A percentile compares a stretch with the other conserved stretches of the same genome.
Evolutionary conservation across 345 rosid species (phyloP).

Genomic region (Balakata baccata): DNA sequence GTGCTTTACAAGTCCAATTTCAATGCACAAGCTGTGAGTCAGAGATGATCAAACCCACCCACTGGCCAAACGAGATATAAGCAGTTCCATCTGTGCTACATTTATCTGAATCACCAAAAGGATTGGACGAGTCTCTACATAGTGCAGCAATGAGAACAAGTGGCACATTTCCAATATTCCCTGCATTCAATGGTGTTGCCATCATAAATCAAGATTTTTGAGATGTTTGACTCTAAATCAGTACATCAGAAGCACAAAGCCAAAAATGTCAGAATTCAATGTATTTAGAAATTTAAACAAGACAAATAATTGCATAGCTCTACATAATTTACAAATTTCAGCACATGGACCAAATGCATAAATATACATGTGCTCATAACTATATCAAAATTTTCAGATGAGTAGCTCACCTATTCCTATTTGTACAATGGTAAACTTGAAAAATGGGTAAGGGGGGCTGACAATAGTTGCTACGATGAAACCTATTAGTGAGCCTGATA

Average conservation of each 20-base stretch:
- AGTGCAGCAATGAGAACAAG: conserved; percentile 91
- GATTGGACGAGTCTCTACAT: conserved; percentile 77
- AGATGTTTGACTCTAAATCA: background rate
- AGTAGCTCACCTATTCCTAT: conserved; percentile 73
- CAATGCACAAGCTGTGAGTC: background rate
- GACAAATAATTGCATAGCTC: background rate
- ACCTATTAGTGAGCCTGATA: conserved; percentile 82
- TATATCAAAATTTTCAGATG: background rate
- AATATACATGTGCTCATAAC: no score
- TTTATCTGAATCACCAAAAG: conserved; percentile 77
- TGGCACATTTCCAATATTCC: conserved; percentile 97
- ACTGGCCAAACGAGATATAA: conserved; percentile 97
- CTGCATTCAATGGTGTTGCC: conserved; percentile 39
- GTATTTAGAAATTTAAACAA: background rate
- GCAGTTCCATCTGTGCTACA: conserved; percentile 91
- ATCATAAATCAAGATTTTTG: background rate
- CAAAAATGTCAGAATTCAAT: background rate
- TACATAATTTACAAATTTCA: no score
- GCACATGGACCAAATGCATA: no score
- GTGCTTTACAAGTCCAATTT: background rate
- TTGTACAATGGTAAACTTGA: conserved; percentile 85
- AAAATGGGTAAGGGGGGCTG: conserved; percentile 92
- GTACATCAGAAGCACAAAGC: background rate
- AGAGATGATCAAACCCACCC: conserved; percentile 48
- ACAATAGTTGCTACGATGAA: conserved; percentile 54